Conservation (phyloP, 345 rosid species). For the Rhizophora apiculata region DNA sequence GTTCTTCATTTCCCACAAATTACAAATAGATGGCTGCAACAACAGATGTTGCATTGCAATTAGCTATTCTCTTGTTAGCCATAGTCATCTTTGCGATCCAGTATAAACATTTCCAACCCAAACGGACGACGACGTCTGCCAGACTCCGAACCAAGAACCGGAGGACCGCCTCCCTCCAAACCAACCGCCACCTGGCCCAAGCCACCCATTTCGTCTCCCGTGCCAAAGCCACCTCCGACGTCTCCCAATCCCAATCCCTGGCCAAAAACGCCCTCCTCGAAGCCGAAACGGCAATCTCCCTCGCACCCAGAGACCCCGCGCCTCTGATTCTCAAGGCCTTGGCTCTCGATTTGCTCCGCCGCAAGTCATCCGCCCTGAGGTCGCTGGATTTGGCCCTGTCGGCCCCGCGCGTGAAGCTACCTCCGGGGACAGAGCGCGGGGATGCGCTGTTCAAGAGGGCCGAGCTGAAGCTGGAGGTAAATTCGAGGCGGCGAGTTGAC, state of each 20-base stretch:
- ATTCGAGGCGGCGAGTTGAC: conserved; percentile 49
- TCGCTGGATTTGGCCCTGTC: conserved; percentile 55
- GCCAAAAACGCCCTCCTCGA: conserved; percentile 53
- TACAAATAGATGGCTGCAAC: conserved; percentile 15
- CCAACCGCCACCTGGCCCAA: conserved; percentile 43
- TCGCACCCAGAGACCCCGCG: conserved; percentile 51
- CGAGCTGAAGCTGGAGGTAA: conserved; percentile 54
- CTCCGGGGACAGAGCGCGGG: conserved; percentile 39
- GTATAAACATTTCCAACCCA: conserved; percentile 12
- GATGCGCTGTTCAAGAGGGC: conserved; percentile 53
- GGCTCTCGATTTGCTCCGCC: conserved; percentile 52
- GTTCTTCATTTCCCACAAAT: no score
- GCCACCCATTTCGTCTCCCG: conserved; percentile 43
- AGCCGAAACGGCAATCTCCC: conserved; percentile 46
- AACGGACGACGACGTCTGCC: conserved; percentile 13
- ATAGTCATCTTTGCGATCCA: conserved; percentile 27
- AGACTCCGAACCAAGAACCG: conserved; percentile 35
- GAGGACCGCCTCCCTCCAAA: conserved; percentile 16
- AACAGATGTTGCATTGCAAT: conserved; percentile 19
- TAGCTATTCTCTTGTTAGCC: conserved; percentile 22
- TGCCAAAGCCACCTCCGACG: conserved; percentile 35
- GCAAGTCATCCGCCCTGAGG: conserved; percentile 48
- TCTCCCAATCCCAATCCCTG: conserved; percentile 42
- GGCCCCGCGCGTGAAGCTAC: conserved; percentile 42
- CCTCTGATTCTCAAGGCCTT: conserved; percentile 52